phyloP scores from a whole-genome alignment of 2,329 filamentous ascomycete species.

The Arthroderma sp. region DNA sequence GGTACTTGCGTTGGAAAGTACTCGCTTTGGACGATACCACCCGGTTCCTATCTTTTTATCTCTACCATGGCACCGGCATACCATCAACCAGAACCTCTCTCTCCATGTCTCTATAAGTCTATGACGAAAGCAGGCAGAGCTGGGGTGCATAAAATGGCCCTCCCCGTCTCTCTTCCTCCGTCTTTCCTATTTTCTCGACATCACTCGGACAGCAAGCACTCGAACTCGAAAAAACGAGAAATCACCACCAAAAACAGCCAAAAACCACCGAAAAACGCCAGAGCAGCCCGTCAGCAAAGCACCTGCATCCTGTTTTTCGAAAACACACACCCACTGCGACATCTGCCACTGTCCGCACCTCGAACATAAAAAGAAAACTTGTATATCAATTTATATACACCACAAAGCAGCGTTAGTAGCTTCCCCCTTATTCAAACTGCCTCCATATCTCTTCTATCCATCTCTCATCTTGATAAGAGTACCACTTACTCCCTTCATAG shows the following conservation, averaged over 20 bases:
- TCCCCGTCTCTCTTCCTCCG: neutral
- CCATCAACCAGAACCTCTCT: no score
- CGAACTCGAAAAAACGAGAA: no score
- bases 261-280: neutral
- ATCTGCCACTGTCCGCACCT: neutral
- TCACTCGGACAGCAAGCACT: neutral
- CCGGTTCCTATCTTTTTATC: neutral
- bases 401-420: neutral
- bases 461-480: neutral
- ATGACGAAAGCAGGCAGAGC: neutral
- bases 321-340: neutral
- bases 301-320: neutral
- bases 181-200: neutral
- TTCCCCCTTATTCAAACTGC: neutral
- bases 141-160: neutral
- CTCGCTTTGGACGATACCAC: neutral
- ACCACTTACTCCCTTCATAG: neutral
- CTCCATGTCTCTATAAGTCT: neutral
- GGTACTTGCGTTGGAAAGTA: neutral
- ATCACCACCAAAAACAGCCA: neutral
- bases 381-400: neutral
- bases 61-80: neutral
- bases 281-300: neutral
- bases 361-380: neutral
- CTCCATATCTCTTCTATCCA: no score